A percentile compares a stretch with the other conserved stretches of the same genome.
Evolutionary conservation across 1,139 yeast genomes (phyloP).

Genomic region (Geotrichum reessii): DNA sequence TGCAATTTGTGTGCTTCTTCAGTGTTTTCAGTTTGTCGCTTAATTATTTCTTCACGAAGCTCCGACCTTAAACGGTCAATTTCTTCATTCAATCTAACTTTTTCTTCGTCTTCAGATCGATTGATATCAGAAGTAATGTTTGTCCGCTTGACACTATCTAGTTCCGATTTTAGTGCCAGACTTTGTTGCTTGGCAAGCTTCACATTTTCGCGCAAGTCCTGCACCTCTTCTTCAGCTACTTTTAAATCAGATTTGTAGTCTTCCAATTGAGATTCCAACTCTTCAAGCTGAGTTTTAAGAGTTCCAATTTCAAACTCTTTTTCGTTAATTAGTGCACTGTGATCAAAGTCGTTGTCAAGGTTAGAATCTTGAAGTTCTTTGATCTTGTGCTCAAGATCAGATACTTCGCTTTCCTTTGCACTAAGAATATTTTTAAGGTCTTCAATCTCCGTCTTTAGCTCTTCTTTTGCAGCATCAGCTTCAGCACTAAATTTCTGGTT

Average conservation of each 20-base stretch:
- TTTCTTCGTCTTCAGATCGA: slow-evolving; percentile 9
- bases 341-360: slow-evolving; percentile 26
- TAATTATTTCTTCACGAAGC: slow-evolving; percentile 20
- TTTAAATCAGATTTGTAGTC: slow-evolving; percentile 21
- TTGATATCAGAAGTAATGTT: slow-evolving; percentile 20
- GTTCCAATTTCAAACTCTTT: slow-evolving; percentile 28
- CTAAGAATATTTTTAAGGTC: slow-evolving; percentile 22
- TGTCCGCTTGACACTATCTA: slow-evolving; percentile 7
- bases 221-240: slow-evolving; percentile 22
- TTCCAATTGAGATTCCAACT: slow-evolving; percentile 16
- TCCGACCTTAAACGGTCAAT: slow-evolving; percentile 18
- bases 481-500: slow-evolving; percentile 1
- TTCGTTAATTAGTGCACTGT: slow-evolving; percentile 20
- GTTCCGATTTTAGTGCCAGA: slow-evolving; percentile 24
- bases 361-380: slow-evolving; percentile 23
- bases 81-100: slow-evolving; percentile 14
- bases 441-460: slow-evolving; percentile 9
- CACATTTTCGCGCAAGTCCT: slow-evolving; percentile 24
- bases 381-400: slow-evolving; percentile 25
- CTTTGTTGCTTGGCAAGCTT: slow-evolving; percentile 23
- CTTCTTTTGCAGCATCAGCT: slow-evolving; percentile 1
- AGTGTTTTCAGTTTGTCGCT: slow-evolving; percentile 23
- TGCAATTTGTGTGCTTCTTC: slow-evolving; percentile 19
- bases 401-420: slow-evolving; percentile 21
- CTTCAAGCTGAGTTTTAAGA: slow-evolving; percentile 21